Percentiles rank a stretch among this genome's conserved stretches.
Evolutionary conservation across 148 eudicot species (phyloP).

Genomic region (Oxyria digyna): DNA sequence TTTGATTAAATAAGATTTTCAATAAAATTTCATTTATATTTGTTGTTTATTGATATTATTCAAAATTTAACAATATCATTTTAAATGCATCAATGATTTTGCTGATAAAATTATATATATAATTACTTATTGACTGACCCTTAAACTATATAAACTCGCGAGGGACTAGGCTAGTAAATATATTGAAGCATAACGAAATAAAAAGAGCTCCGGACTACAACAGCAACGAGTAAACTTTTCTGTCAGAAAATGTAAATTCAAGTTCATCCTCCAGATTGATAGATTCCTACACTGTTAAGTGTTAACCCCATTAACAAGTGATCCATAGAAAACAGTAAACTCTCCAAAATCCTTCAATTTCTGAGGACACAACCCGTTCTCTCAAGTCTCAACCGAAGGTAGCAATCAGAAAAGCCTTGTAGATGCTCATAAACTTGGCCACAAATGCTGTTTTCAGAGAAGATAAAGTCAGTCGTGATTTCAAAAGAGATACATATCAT

Average conservation of each 20-base stretch:
- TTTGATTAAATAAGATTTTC: too few species aligned
- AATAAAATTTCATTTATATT: too few species aligned
- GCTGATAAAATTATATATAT: too few species aligned
- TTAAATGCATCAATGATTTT: too few species aligned
- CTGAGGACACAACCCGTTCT: neutral
- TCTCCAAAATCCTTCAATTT: neutral
- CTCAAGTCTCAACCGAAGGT: constrained; percentile 69
- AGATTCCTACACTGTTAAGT: neutral
- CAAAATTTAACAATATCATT: too few species aligned
- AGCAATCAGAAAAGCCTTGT: constrained; percentile 77
- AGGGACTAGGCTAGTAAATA: too few species aligned
- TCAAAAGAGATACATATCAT: neutral
- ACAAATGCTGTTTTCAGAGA: constrained; percentile 61
- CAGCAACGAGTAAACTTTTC: neutral
- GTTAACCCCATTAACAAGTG: neutral
- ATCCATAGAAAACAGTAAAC: neutral
- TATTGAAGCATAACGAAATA: neutral
- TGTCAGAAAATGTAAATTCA: neutral
- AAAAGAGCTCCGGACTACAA: neutral
- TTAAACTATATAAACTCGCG: too few species aligned
- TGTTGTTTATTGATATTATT: too few species aligned
- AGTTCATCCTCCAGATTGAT: neutral
- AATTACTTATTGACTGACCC: too few species aligned
- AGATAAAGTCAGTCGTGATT: neutral
- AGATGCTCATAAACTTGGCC: constrained; percentile 96